Conservation (phyloP, 176 grass and related monocot genomes). For the Phragmites australis region DNA sequence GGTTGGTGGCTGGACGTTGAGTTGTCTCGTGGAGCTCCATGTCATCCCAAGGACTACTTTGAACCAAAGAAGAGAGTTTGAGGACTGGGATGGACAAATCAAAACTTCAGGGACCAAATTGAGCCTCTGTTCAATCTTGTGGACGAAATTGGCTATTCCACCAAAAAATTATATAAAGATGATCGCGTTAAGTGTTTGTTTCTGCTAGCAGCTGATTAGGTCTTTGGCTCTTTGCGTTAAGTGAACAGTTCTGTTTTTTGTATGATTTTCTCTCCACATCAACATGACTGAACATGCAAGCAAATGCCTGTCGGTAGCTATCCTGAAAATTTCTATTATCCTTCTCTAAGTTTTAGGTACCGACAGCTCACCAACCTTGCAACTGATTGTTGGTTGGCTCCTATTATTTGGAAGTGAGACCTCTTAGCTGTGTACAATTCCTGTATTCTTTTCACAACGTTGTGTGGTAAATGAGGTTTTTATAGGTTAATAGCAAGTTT, state of each 20-base stretch:
- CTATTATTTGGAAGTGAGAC: slow-evolving; percentile 12
- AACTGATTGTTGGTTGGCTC: slow-evolving; percentile 36
- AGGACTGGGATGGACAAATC: too few species aligned
- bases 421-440: slow-evolving; percentile 4
- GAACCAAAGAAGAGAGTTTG: too few species aligned
- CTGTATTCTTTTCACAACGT: not conserved
- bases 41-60: too few species aligned
- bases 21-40: too few species aligned
- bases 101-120: too few species aligned
- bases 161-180: slow-evolving; percentile 27
- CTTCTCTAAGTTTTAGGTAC: slow-evolving; percentile 39
- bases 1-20: too few species aligned
- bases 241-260: not conserved
- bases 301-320: slow-evolving; percentile 27
- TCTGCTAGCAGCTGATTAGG: slow-evolving; percentile 10
- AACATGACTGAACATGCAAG: slow-evolving; percentile 36
- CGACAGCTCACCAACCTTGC: slow-evolving; percentile 40
- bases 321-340: slow-evolving; percentile 22
- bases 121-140: too few species aligned
- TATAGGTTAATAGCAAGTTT: not conserved
- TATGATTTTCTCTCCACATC: slow-evolving; percentile 26
- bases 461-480: slow-evolving; percentile 11
- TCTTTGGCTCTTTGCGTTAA: not conserved
- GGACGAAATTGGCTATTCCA: too few species aligned
- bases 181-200: not conserved